phyloP scores from a whole-genome alignment of 768 basidiomycete genomes.

The Phylloporus rhodoxanthus region DNA sequence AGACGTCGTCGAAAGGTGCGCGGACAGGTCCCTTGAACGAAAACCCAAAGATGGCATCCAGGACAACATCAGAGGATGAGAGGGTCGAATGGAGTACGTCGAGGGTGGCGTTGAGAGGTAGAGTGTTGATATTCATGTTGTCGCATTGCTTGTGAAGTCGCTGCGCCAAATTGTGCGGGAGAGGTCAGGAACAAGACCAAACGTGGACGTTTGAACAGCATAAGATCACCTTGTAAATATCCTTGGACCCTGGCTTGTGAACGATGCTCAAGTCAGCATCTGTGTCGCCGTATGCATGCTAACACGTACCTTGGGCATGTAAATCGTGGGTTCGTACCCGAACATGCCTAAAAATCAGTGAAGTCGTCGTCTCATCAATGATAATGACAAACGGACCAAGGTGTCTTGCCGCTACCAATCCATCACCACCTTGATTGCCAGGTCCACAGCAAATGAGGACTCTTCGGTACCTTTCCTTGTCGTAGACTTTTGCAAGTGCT shows the following conservation, averaged over 20 bases:
- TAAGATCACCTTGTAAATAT: conserved; percentile 70
- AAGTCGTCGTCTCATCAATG: background rate
- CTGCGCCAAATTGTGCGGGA: conserved; percentile 30
- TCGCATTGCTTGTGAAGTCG: conserved; percentile 80
- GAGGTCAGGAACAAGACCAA: background rate
- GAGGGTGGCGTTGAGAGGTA: conserved; percentile 46
- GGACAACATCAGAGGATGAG: conserved; percentile 65
- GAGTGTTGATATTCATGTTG: conserved; percentile 78
- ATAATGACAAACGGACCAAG: conserved; percentile 49
- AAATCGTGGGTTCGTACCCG: conserved; percentile 83
- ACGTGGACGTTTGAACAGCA: background rate
- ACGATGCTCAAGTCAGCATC: background rate
- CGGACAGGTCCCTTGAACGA: conserved; percentile 92
- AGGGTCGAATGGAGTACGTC: conserved; percentile 47
- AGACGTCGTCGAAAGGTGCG: conserved; percentile 74
- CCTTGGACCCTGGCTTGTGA: conserved; percentile 81
- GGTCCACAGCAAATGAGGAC: conserved; percentile 97
- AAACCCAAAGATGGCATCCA: conserved; percentile 98
- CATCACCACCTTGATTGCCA: conserved; percentile 97
- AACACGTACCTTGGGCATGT: conserved; percentile 78
- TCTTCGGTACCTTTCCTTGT: conserved; percentile 56
- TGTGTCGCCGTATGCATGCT: background rate
- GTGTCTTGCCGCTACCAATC: conserved; percentile 93
- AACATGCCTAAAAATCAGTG: conserved; percentile 63
- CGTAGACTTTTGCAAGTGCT: conserved; percentile 73